phyloP scores from a whole-genome alignment of 345 rosid species.

The Theobroma cacao region DNA sequence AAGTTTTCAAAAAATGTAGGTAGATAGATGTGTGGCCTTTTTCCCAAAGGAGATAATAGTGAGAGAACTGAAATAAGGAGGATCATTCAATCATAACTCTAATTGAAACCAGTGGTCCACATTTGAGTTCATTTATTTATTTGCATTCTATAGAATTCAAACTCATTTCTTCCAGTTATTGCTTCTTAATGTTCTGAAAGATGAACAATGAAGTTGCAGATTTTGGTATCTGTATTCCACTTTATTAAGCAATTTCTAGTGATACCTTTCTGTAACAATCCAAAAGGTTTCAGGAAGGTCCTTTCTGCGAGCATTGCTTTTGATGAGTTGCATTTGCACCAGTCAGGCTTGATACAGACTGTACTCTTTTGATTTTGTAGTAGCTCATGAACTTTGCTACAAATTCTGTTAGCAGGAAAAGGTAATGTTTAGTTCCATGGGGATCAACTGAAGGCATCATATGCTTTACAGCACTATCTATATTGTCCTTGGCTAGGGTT shows the following conservation, averaged over 20 bases:
- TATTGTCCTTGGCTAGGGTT: too few species aligned
- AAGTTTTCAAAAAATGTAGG: neutral
- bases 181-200: neutral
- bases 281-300: neutral
- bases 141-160: neutral
- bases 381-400: constrained; percentile 24
- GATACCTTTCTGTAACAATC: neutral
- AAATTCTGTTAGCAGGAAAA: constrained; percentile 18
- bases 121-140: neutral
- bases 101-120: neutral
- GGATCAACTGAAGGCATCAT: neutral
- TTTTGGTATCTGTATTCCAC: neutral
- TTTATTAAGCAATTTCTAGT: neutral
- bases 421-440: neutral
- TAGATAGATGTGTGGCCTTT: too few species aligned
- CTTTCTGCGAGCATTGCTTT: neutral
- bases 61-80: neutral
- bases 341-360: neutral
- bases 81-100: neutral
- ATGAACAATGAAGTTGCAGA: neutral
- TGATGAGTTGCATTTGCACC: neutral
- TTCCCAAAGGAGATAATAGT: too few species aligned
- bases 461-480: neutral
- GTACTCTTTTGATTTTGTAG: constrained; percentile 2
- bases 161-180: neutral